Evolutionary conservation across 129 eudicot genomes (phyloP), one percentile per base, ranked within the genome.

Genomic region (Flaveria linearis): DNA sequence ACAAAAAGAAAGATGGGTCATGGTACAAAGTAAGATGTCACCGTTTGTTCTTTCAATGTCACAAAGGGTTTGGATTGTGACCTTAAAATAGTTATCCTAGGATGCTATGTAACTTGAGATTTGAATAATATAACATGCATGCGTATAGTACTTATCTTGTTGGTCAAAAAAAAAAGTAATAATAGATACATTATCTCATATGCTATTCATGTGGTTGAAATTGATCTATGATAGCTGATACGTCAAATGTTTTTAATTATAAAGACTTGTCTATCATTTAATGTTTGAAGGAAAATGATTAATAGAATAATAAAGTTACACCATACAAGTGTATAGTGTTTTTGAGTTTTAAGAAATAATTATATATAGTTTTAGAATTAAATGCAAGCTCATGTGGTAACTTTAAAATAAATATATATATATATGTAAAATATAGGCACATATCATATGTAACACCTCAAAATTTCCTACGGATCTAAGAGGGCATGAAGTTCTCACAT

Each of bases 151-250:
- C 46, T 45, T 71, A 17, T 45, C 47, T 60, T 74, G 47, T 61
- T 74, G 78, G 58, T 74, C 41, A 74, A 43, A 60, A 45, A 65
- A 61, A 43, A 58, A 25, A 25, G 78, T 74, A 63, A 61, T 61
- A 17, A 43, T 39, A 73, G 56, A 57, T 41, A 17, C 56, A 73
- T 1, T 22, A 73, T 73, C 41, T 15, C 62, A 3, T 39, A 33
- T 23, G 67, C 25, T 55, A 55, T 72, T 41, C 67, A 73, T 39
- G 52, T 25, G 66, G 66, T 60, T 60, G 66, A 60, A 60, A 60
- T 4, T 11, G 7, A 25, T 13, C 7, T 1, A 60, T 60, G 41
- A 25, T 61, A 61, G 42, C 7, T 36, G 41, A 36, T 36, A 36
- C 41, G 67, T 26, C 67, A 61, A 61, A 61, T 13, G 14, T 25